Evolutionary conservation across 2,329 filamentous ascomycete genomes (phyloP).

Genomic region (Pezicula carpinea): DNA sequence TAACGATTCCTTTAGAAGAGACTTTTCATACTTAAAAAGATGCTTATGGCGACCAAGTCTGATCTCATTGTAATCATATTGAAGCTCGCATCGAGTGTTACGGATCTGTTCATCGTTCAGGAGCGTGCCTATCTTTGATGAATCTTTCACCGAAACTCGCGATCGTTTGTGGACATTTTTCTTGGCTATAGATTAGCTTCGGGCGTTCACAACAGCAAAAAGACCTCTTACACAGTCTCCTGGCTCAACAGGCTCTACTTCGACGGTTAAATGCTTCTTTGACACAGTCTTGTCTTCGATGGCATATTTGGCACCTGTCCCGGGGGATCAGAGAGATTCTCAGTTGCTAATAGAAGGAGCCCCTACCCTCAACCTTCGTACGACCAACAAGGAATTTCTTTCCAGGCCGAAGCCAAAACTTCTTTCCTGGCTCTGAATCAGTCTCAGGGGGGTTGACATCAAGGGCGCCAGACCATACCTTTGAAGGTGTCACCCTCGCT

Average conservation of each 20-base stretch:
- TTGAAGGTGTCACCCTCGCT: constrained; percentile 50
- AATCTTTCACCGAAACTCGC: constrained; percentile 68
- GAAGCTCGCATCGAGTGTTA: constrained; percentile 53
- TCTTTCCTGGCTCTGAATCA: constrained; percentile 48
- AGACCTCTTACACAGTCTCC: constrained; percentile 59
- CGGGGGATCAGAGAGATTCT: constrained; percentile 9
- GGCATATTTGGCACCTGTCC: constrained; percentile 57
- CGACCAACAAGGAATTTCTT: constrained; percentile 83
- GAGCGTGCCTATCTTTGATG: constrained; percentile 80
- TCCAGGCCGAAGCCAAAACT: constrained; percentile 80
- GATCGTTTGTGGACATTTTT: constrained; percentile 46
- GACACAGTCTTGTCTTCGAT: constrained; percentile 83
- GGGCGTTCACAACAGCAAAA: neutral
- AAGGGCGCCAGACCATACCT: constrained; percentile 27
- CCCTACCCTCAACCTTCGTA: constrained; percentile 60
- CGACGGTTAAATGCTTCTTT: constrained; percentile 78
- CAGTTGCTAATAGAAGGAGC: constrained; percentile 4
- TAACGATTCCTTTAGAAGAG: neutral
- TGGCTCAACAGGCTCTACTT: constrained; percentile 59
- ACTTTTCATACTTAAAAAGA: constrained; percentile 48
- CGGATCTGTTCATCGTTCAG: constrained; percentile 71
- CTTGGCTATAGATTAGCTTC: constrained; percentile 13
- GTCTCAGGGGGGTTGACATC: neutral
- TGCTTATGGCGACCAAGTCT: constrained; percentile 67
- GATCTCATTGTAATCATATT: constrained; percentile 56